Percentiles rank a stretch among this genome's conserved stretches.
Conservation (phyloP, 2,329 filamentous ascomycete species). For the Colletotrichum abscissum region DNA sequence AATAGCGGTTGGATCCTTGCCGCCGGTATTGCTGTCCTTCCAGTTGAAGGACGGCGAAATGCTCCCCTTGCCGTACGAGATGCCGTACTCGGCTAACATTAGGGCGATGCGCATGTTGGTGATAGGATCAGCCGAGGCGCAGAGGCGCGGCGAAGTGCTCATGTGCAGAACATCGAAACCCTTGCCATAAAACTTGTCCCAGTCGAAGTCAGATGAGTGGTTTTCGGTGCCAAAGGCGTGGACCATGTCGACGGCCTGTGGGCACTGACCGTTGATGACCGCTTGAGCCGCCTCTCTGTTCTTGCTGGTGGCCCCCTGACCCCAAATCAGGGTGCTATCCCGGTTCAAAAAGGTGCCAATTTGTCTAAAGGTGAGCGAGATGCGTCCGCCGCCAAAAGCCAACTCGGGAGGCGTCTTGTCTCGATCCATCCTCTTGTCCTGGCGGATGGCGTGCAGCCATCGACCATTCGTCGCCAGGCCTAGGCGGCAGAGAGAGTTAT, state of each 20-base stretch:
- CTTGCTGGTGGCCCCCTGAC: constrained; percentile 86
- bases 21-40: constrained; percentile 38
- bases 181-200: constrained; percentile 78
- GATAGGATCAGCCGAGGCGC: constrained; percentile 57
- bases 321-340: constrained; percentile 81
- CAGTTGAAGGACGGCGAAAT: constrained; percentile 44
- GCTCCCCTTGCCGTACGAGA: constrained; percentile 60
- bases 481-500: constrained; percentile 90
- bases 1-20: constrained; percentile 30
- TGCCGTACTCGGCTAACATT: constrained; percentile 60
- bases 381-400: constrained; percentile 80
- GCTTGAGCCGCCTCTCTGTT: constrained; percentile 65
- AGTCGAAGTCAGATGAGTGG: constrained; percentile 76
- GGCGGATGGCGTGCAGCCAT: constrained; percentile 93
- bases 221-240: constrained; percentile 89
- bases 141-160: constrained; percentile 61
- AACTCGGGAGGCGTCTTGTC: constrained; percentile 79
- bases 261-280: constrained; percentile 77
- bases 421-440: constrained; percentile 78
- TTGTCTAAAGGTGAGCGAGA: constrained; percentile 89
- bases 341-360: constrained; percentile 87
- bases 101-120: constrained; percentile 62
- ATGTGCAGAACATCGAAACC: constrained; percentile 89
- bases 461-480: constrained; percentile 83
- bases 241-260: constrained; percentile 76